Evolutionary conservation across 169 alveolate species (phyloP).

Genomic region (Plasmodium relictum): DNA sequence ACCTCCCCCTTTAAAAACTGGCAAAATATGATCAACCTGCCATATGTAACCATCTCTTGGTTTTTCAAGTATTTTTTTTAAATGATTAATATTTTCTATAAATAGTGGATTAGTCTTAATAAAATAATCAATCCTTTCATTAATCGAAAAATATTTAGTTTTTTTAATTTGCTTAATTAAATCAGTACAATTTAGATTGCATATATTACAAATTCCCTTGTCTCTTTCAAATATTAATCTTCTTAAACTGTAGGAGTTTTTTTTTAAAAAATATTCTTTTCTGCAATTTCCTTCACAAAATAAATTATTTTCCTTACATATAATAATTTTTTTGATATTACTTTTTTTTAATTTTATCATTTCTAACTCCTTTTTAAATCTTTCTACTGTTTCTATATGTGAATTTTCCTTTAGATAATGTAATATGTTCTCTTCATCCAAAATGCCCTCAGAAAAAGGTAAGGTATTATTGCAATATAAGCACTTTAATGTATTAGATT

Average conservation of each 20-base stretch:
- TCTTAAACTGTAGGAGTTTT: slow-evolving; percentile 54
- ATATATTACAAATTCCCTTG: slow-evolving; percentile 54
- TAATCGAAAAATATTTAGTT: slow-evolving; percentile 31
- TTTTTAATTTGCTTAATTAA: slow-evolving; percentile 50
- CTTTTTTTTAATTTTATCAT: slow-evolving; percentile 7
- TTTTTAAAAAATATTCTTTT: slow-evolving; percentile 40
- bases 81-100: slow-evolving; percentile 48
- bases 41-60: slow-evolving; percentile 41
- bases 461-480: slow-evolving; percentile 26
- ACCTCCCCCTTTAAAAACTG: slow-evolving; percentile 61
- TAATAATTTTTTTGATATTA: slow-evolving; percentile 43
- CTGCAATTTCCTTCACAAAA: slow-evolving; percentile 57
- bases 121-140: slow-evolving; percentile 56
- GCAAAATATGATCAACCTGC: slow-evolving; percentile 59
- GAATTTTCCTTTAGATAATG: slow-evolving; percentile 25
- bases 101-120: slow-evolving; percentile 49
- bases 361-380: slow-evolving; percentile 16
- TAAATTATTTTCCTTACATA: slow-evolving; percentile 59
- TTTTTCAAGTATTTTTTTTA: slow-evolving; percentile 38
- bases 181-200: slow-evolving; percentile 37
- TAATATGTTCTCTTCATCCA: slow-evolving; percentile 19
- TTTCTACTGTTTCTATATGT: slow-evolving; percentile 7
- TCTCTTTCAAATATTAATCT: slow-evolving; percentile 68
- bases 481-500: slow-evolving; percentile 15
- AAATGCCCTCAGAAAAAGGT: background rate